Percentiles rank a stretch among this genome's conserved stretches.
Conservation (phyloP, 1,284 basidiomycete species). For the Stereum hirsutum region DNA sequence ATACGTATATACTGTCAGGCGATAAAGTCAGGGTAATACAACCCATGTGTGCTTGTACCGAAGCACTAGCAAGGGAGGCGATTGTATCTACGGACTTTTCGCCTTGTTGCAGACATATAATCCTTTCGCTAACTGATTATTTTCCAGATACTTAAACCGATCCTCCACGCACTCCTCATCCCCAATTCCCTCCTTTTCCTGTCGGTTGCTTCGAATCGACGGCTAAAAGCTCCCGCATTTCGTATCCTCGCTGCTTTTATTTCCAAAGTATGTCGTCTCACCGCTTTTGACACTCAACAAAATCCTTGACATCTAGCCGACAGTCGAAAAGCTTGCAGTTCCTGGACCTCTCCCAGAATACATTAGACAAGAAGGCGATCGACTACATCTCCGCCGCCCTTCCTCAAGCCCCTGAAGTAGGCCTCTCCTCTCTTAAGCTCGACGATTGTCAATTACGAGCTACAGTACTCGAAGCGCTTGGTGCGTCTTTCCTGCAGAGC, state of each 20-base stretch:
- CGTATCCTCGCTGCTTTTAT: constrained; percentile 77
- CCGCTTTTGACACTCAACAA: not conserved
- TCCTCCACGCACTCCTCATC: constrained; percentile 86
- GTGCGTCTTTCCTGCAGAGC: constrained; percentile 31
- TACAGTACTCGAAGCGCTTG: constrained; percentile 66
- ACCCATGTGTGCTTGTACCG: constrained; percentile 1
- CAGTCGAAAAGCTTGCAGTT: constrained; percentile 74
- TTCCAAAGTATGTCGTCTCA: constrained; percentile 40
- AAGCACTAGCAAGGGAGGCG: too few species aligned
- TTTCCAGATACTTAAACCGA: constrained; percentile 72
- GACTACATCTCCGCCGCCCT: constrained; percentile 78
- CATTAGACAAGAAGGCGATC: constrained; percentile 75
- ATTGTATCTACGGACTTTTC: too few species aligned
- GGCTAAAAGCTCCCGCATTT: constrained; percentile 75
- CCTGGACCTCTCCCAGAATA: constrained; percentile 84
- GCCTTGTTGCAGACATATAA: too few species aligned
- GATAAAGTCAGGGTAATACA: too few species aligned
- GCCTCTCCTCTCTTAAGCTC: constrained; percentile 69
- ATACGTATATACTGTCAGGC: too few species aligned
- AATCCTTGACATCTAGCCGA: not conserved
- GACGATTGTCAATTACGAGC: constrained; percentile 77
- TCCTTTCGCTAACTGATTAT: too few species aligned
- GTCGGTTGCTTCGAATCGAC: constrained; percentile 81
- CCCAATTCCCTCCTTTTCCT: constrained; percentile 77
- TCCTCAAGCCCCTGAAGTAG: constrained; percentile 39